phyloP scores from a whole-genome alignment of 345 rosid genomes.

The Citrus sp. region DNA sequence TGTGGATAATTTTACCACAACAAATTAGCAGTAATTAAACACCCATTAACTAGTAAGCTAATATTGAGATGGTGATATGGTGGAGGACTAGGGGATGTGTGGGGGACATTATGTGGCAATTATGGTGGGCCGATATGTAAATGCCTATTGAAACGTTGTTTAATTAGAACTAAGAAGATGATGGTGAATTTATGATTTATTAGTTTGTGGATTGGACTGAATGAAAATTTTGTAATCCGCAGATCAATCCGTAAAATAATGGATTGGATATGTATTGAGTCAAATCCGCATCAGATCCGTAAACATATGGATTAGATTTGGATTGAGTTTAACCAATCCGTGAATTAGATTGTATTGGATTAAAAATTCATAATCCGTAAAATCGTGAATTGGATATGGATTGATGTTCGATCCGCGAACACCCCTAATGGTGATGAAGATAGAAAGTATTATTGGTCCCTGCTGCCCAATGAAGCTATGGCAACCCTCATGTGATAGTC shows the following conservation, averaged over 20 bases:
- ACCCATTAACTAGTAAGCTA: background rate
- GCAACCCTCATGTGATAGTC: conserved; percentile 41
- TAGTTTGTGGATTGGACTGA: too few species aligned
- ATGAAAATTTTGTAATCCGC: too few species aligned
- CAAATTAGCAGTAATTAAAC: background rate
- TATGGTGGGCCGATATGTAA: conserved; percentile 18
- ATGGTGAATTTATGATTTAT: background rate
- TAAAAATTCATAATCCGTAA: too few species aligned
- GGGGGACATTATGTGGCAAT: conserved; percentile 32
- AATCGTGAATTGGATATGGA: too few species aligned
- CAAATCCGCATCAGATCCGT: too few species aligned
- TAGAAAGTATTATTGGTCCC: conserved; percentile 19
- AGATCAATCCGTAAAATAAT: too few species aligned
- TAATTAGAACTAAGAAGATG: background rate
- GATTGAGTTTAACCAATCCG: too few species aligned
- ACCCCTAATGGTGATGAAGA: background rate
- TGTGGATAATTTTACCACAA: too few species aligned
- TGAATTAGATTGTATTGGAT: too few species aligned
- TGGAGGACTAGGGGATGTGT: background rate
- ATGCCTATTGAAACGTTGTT: conserved; percentile 21
- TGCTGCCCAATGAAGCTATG: conserved; percentile 26
- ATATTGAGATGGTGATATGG: conserved; percentile 8
- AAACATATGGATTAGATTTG: too few species aligned
- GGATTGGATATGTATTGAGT: too few species aligned
- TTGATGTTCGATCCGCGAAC: too few species aligned